phyloP scores from a whole-genome alignment of 2,329 filamentous ascomycete genomes.

The Verticillium zaregamsianum region DNA sequence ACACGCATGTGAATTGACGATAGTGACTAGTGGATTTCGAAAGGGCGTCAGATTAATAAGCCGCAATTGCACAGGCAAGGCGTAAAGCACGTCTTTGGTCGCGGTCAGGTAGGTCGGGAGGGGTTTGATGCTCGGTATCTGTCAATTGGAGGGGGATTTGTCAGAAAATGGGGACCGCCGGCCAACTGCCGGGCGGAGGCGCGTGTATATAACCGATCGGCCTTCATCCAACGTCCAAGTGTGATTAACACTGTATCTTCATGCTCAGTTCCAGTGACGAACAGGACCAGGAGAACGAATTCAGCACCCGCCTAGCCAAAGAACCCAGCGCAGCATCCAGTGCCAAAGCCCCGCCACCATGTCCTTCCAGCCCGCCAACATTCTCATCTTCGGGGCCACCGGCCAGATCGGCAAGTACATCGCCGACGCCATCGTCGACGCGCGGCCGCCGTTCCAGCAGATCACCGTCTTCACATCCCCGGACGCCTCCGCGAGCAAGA shows the following conservation, averaged over 20 bases:
- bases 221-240: background rate
- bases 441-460: conserved; percentile 27
- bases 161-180: background rate
- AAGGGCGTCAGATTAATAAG: conserved; percentile 22
- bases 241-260: too few relatives aligned
- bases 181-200: background rate
- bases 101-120: background rate
- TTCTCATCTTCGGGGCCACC: conserved; percentile 30
- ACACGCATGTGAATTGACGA: too few relatives aligned
- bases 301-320: too few relatives aligned
- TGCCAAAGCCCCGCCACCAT: background rate
- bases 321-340: background rate
- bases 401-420: conserved; percentile 38
- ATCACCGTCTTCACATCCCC: conserved; percentile 28
- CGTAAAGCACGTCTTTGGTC: background rate
- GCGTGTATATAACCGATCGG: background rate
- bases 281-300: too few relatives aligned
- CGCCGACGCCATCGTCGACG: conserved; percentile 28
- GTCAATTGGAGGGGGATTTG: background rate
- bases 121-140: background rate
- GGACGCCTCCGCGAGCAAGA: conserved; percentile 13
- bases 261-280: too few relatives aligned
- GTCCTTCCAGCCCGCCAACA: conserved; percentile 5
- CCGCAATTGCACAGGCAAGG: background rate
- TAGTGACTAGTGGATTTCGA: background rate